Base-by-base conservation (phyloP, 225 moss, liverwort and hornwort genomes). In the Polytrichum commune region DNA sequence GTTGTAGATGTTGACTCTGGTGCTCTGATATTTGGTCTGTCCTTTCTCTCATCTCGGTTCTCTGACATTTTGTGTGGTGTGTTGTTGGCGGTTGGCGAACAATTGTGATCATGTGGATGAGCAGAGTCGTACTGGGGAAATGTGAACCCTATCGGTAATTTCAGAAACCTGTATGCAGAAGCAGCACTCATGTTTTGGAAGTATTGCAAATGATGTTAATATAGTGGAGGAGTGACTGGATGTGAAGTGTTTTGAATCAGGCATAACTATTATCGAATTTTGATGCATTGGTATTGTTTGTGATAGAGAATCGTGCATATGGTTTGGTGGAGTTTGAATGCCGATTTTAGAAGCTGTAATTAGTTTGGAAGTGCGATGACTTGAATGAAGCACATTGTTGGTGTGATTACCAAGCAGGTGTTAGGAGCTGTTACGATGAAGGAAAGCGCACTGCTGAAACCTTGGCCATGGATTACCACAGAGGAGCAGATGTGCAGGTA, bases 371-470 rank as follows among this genome's bases (percentile, higher is more conserved):
- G 5, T 24, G 1, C 9, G 24, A 23, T 20, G 24, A 0, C 24
- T 58, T 58, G 24, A 58, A 20, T 58, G 7, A 58, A 58, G 24
- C 3, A 6, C 16, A 20, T 22, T 22, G 23, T 1, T 58, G 62
- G 13, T 62, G 29, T 62, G 5, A 7, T 62, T 60, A 3, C 46
- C 46, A 19, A 13, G 10, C 54, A 79, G 79, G 85, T 67, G 85
- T 85, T 54, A 76, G 85, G 74, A 85, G 82, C 38, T 85, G 85
- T 70, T 85, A 85, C n/a, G 85, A 85, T 63, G 85, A 85, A 79
- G 85, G 85, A 63, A 85, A 85, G 79, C 85, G 85, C 7, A 85
- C 82, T 64, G 82, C 85, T 7, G 85, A 85, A 75, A 85, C 85
- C 7, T 63, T 85, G 72, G 82, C 82, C 16, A 85, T 85, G 85